A percentile compares a stretch with the other conserved stretches of the same genome.
These are phyloP conservation scores for Proliferodiscus dingleyae DNA, from an alignment of 2,329 filamentous ascomycete species.

Conservation along the genomic window DNA sequence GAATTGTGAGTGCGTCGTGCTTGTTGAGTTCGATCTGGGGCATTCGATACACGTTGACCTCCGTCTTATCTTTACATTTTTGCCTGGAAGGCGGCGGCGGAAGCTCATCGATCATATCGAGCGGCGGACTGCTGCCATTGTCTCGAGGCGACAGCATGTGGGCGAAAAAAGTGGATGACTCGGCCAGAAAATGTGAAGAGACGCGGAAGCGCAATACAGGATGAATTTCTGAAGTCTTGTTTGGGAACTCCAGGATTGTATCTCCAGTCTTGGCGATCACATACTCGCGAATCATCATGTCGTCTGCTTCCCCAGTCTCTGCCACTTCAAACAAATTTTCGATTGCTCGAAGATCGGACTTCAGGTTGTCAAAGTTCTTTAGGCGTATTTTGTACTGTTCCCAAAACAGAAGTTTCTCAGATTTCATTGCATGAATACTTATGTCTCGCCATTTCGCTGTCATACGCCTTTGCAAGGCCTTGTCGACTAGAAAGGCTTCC, in stretches of 20 bases:
- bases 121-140: conserved; percentile 8
- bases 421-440: conserved; percentile 39
- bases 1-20: conserved; percentile 38
- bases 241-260: conserved; percentile 48
- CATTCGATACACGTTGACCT: conserved; percentile 47
- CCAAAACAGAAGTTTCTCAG: conserved; percentile 42
- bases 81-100: conserved; percentile 32
- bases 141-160: conserved; percentile 38
- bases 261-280: conserved; percentile 43
- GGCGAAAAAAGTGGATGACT: conserved; percentile 48
- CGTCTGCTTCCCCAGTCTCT: conserved; percentile 38
- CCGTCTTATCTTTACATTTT: conserved; percentile 39
- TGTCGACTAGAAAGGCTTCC: conserved; percentile 40
- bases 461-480: conserved; percentile 37
- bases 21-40: conserved; percentile 45
- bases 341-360: conserved; percentile 38
- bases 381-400: conserved; percentile 43
- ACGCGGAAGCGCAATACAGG: conserved; percentile 47
- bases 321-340: conserved; percentile 37
- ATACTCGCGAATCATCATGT: conserved; percentile 38
- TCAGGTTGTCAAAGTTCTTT: conserved; percentile 42
- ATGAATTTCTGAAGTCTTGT: conserved; percentile 33
- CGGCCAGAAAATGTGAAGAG: conserved; percentile 45
- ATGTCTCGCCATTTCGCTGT: conserved; percentile 31
- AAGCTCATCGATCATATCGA: conserved; percentile 21